These are phyloP conservation scores for Pythium rhizo-oryzae DNA, from an alignment of 352 stramenopile genomes.

Conservation along the genomic window DNA sequence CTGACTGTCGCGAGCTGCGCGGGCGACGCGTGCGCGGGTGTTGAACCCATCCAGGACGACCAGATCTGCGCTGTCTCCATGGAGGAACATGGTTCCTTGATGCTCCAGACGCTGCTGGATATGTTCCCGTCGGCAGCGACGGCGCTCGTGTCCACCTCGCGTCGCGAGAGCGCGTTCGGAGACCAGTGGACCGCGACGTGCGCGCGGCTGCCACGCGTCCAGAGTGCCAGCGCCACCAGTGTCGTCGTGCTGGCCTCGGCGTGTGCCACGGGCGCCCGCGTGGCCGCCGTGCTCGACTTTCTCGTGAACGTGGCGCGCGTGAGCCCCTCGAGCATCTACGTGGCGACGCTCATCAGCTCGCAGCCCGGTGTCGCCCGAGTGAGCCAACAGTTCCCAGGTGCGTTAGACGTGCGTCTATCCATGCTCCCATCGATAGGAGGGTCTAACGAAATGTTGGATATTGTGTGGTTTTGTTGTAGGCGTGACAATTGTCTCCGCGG, in stretches of 20 bases:
- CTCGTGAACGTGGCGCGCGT: constrained; percentile 39
- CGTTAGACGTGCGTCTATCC: constrained; percentile 6
- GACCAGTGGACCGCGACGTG: constrained; percentile 27
- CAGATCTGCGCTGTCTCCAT: constrained; percentile 35
- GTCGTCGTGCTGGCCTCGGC: constrained; percentile 46
- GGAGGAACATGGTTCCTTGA: constrained; percentile 20
- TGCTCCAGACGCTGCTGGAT: constrained; percentile 33
- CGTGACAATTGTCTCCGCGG: constrained; percentile 44
- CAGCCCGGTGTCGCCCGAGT: constrained; percentile 46
- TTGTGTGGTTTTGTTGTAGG: constrained; percentile 13
- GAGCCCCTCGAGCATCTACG: constrained; percentile 48
- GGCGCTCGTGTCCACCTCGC: constrained; percentile 17
- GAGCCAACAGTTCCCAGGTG: constrained; percentile 49
- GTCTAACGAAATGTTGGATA: no score
- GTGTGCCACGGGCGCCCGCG: constrained; percentile 48
- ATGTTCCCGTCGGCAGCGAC: constrained; percentile 31
- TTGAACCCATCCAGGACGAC: constrained; percentile 24
- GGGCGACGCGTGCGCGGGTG: constrained; percentile 12
- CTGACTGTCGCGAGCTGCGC: constrained; percentile 16
- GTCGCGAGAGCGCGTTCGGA: neutral
- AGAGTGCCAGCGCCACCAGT: neutral
- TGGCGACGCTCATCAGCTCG: constrained; percentile 51
- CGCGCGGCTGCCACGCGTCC: constrained; percentile 33
- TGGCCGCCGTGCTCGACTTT: constrained; percentile 42
- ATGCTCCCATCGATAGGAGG: neutral